These are phyloP conservation scores for Dichotomopilus funicola DNA, from an alignment of 2,329 filamentous ascomycete genomes.

Conservation along the genomic window DNA sequence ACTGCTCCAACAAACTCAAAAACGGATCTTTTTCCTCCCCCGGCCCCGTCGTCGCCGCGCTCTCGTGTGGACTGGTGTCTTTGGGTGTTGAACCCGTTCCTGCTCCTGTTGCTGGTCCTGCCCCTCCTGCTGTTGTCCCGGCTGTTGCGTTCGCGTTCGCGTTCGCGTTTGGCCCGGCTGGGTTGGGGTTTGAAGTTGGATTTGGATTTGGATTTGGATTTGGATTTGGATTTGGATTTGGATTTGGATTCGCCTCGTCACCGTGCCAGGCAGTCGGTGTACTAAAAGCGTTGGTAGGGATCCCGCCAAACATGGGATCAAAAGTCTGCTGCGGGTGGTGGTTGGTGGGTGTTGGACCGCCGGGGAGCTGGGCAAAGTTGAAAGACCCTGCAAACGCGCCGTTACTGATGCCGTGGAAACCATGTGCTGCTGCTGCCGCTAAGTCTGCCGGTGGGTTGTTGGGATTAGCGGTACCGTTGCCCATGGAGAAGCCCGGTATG, in stretches of 20 bases:
- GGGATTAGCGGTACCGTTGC: slow-evolving; percentile 12
- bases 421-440: slow-evolving; percentile 9
- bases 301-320: slow-evolving; percentile 54
- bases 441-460: slow-evolving; percentile 10
- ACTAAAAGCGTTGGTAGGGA: slow-evolving; percentile 48
- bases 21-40: slow-evolving; percentile 74
- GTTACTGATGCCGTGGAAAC: slow-evolving; percentile 28
- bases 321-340: slow-evolving; percentile 29
- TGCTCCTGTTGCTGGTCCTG: background rate
- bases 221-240: too few relatives aligned
- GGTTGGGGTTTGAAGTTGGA: too few relatives aligned
- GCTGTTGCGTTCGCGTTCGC: too few relatives aligned
- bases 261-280: slow-evolving; percentile 46
- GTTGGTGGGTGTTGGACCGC: slow-evolving; percentile 14
- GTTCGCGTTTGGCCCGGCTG: too few relatives aligned
- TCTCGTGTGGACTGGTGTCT: slow-evolving; percentile 43
- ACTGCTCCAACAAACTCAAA: slow-evolving; percentile 68
- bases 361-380: slow-evolving; percentile 29
- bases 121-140: too few relatives aligned
- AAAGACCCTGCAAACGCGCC: slow-evolving; percentile 39
- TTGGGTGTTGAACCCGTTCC: slow-evolving; percentile 38
- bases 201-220: too few relatives aligned
- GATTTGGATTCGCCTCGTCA: slow-evolving; percentile 28
- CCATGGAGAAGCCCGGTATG: slow-evolving; percentile 33
- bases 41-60: slow-evolving; percentile 38